Percentiles rank a stretch among this genome's conserved stretches.
phyloP scores from a whole-genome alignment of 257 asterid species.

The Vinca minor region DNA sequence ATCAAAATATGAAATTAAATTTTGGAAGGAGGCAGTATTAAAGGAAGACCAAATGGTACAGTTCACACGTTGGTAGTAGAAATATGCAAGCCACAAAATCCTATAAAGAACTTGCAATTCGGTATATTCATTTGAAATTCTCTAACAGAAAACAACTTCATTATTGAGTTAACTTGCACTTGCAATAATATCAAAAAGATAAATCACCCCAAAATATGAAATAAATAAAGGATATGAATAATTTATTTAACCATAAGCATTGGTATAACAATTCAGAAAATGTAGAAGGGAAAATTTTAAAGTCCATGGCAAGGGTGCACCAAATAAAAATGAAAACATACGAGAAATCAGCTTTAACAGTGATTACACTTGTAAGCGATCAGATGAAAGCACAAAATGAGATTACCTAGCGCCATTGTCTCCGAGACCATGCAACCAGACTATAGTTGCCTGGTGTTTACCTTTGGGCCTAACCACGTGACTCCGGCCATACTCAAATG shows the following conservation, averaged over 20 bases:
- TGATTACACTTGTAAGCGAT: neutral
- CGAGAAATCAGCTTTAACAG: neutral
- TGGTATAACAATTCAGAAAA: neutral
- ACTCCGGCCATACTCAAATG: constrained; percentile 66
- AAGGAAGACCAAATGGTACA: neutral
- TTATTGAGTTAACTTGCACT: neutral
- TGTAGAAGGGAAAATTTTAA: neutral
- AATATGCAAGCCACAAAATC: neutral
- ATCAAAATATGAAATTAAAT: neutral
- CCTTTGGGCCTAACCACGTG: constrained; percentile 78
- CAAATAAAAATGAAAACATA: too few species aligned
- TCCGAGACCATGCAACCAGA: constrained; percentile 89
- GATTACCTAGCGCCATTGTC: constrained; percentile 69
- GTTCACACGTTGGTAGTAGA: neutral
- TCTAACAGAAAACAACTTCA: neutral
- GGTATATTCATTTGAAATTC: neutral
- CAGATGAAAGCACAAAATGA: constrained; percentile 6
- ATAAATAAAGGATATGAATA: too few species aligned
- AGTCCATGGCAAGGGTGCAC: neutral
- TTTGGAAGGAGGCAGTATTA: neutral
- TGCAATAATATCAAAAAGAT: neutral
- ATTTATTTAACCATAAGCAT: neutral
- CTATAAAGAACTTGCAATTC: neutral
- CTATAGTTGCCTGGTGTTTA: constrained; percentile 77
- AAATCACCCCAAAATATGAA: neutral